These are phyloP conservation scores for Vitis hybrid DNA, from an alignment of 177 flowering plant species.

Conservation along the genomic window DNA sequence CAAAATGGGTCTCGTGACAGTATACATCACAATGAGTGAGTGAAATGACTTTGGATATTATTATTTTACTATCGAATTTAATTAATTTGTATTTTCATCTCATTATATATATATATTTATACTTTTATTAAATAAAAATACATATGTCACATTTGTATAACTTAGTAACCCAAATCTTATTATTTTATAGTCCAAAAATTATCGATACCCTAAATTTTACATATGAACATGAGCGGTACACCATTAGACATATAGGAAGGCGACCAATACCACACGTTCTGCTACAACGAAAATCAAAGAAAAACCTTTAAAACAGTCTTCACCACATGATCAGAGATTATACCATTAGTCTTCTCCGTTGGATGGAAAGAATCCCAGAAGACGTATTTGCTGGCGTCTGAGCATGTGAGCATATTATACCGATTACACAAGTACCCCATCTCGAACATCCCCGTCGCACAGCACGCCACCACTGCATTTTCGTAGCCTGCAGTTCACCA, in stretches of 20 bases:
- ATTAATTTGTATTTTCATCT: no score
- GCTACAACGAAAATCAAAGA: neutral
- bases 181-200: no score
- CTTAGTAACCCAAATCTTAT: neutral
- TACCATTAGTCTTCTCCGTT: slow-evolving; percentile 29
- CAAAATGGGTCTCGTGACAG: no score
- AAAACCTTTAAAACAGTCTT: slow-evolving; percentile 3
- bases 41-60: no score
- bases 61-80: no score
- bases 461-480: slow-evolving; percentile 28
- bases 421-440: slow-evolving; percentile 38
- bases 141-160: neutral
- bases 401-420: slow-evolving; percentile 25
- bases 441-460: slow-evolving; percentile 41
- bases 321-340: slow-evolving; percentile 16
- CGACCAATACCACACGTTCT: no score
- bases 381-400: slow-evolving; percentile 34
- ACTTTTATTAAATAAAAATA: no score
- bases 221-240: no score
- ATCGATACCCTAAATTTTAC: neutral
- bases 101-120: no score
- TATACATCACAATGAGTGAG: no score
- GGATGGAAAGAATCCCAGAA: slow-evolving; percentile 54
- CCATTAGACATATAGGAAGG: no score
- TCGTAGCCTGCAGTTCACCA: slow-evolving; percentile 30